A percentile compares a stretch with the other conserved stretches of the same genome.
These are phyloP conservation scores for Moniliophthora roreri DNA, from an alignment of 1,284 basidiomycete genomes.

Conservation along the genomic window DNA sequence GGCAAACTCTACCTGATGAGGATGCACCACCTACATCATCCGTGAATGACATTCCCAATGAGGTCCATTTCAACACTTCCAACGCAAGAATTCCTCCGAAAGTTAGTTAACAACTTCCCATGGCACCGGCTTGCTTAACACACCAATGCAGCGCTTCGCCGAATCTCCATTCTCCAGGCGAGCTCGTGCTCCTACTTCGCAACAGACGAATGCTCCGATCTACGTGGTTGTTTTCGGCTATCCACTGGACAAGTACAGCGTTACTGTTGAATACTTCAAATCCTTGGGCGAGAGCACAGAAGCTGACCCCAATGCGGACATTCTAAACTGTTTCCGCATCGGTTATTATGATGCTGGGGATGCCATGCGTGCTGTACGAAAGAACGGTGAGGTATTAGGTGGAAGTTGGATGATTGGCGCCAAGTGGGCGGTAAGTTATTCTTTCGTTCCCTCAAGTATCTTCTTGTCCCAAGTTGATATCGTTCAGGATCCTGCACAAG, in stretches of 20 bases:
- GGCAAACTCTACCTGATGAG: conserved; percentile 63
- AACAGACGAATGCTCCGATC: conserved; percentile 33
- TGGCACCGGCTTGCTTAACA: too few relatives aligned
- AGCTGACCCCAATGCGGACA: conserved; percentile 59
- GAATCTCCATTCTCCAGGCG: conserved; percentile 35
- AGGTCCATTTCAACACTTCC: conserved; percentile 42
- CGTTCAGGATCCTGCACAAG: conserved; percentile 56
- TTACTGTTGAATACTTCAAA: conserved; percentile 70
- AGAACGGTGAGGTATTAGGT: conserved; percentile 74
- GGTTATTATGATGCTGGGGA: conserved; percentile 69
- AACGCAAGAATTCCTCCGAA: conserved; percentile 41
- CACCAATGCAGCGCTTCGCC: conserved; percentile 32
- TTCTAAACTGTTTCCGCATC: conserved; percentile 70
- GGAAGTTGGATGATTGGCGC: conserved; percentile 80
- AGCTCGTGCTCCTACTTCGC: conserved; percentile 26
- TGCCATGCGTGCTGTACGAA: conserved; percentile 71
- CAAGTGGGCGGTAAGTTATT: conserved; percentile 69
- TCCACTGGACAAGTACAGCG: conserved; percentile 67
- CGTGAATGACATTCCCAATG: conserved; percentile 69
- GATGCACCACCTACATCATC: conserved; percentile 74
- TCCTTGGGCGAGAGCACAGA: conserved; percentile 66
- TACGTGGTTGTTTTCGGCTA: conserved; percentile 78
- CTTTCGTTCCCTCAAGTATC: neutral
- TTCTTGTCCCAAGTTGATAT: conserved; percentile 11
- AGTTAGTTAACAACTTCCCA: conserved; percentile 27